A percentile compares a stretch with the other conserved stretches of the same genome.
Evolutionary conservation across 139 green algal genomes (phyloP).

Genomic region (Edaphochlamys debaryana): DNA sequence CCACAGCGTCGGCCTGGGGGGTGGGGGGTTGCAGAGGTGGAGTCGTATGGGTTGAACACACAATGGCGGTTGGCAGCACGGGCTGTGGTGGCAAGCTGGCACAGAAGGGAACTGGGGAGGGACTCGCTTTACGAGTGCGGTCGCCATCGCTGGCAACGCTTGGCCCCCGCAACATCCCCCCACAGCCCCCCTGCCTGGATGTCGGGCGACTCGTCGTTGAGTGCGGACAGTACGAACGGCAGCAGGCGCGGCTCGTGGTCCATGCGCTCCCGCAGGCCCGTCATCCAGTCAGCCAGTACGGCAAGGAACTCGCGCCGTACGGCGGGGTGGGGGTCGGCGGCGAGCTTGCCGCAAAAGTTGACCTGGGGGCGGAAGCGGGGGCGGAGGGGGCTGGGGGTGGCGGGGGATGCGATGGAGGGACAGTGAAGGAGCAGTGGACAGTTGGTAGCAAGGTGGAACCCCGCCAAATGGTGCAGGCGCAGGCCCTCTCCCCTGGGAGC

Average conservation of each 20-base stretch:
- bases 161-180: no score
- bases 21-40: not conserved
- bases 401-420: not conserved
- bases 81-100: no score
- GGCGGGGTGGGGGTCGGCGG: conserved; percentile 62
- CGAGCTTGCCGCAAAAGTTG: conserved; percentile 81
- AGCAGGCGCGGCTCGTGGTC: conserved; percentile 80
- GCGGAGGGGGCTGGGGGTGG: not conserved
- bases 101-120: no score
- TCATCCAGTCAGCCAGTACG: conserved; percentile 72
- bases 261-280: conserved; percentile 64
- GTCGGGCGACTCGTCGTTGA: conserved; percentile 63
- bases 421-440: no score
- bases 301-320: conserved; percentile 73
- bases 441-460: no score
- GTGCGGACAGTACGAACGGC: conserved; percentile 71
- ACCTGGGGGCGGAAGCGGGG: conserved; percentile 27
- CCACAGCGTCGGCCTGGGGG: conserved; percentile 43
- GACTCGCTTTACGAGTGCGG: no score
- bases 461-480: no score
- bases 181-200: no score
- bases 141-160: no score
- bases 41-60: no score
- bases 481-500: no score
- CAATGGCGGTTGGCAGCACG: not conserved